Evolutionary conservation across 2,329 filamentous ascomycete species (phyloP).

Genomic region (Albifimbria verrucaria): DNA sequence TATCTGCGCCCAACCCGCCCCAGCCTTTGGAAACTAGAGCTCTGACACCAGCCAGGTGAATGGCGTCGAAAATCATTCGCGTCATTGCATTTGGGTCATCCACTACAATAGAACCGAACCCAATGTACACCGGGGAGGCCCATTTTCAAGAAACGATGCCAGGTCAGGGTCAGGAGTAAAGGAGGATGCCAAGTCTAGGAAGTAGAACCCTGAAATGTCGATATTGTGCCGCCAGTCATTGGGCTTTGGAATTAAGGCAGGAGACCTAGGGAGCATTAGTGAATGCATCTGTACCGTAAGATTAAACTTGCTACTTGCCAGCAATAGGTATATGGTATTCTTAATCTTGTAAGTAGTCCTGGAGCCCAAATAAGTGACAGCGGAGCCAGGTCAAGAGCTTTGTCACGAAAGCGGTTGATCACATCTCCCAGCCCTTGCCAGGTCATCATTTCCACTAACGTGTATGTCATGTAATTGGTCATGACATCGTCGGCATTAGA

Average conservation of each 20-base stretch:
- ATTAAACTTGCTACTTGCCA: slow-evolving; percentile 47
- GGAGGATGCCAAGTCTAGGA: slow-evolving; percentile 63
- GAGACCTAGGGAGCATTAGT: too few relatives aligned
- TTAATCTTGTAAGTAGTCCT: slow-evolving; percentile 70
- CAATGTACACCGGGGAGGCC: slow-evolving; percentile 77
- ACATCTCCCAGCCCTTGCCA: slow-evolving; percentile 91
- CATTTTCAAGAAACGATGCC: slow-evolving; percentile 61
- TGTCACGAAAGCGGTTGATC: slow-evolving; percentile 81
- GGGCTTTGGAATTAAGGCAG: slow-evolving; percentile 74
- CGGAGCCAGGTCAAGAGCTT: slow-evolving; percentile 69
- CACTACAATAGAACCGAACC: slow-evolving; percentile 80
- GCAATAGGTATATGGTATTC: slow-evolving; percentile 85
- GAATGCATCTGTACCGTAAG: too few relatives aligned
- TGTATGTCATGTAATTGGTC: slow-evolving; percentile 81
- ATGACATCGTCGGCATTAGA: slow-evolving; percentile 73
- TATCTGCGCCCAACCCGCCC: slow-evolving; percentile 77
- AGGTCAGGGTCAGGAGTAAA: slow-evolving; percentile 66
- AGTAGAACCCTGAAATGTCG: slow-evolving; percentile 73
- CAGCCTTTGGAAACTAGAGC: slow-evolving; percentile 85
- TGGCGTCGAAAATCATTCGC: slow-evolving; percentile 67
- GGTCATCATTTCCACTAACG: slow-evolving; percentile 84
- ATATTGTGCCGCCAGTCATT: slow-evolving; percentile 72
- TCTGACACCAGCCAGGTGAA: slow-evolving; percentile 64
- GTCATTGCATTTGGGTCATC: slow-evolving; percentile 73
- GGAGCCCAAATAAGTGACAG: slow-evolving; percentile 81